phyloP scores from a whole-genome alignment of 2,329 filamentous ascomycete species.

The Celoporthe dispersa region DNA sequence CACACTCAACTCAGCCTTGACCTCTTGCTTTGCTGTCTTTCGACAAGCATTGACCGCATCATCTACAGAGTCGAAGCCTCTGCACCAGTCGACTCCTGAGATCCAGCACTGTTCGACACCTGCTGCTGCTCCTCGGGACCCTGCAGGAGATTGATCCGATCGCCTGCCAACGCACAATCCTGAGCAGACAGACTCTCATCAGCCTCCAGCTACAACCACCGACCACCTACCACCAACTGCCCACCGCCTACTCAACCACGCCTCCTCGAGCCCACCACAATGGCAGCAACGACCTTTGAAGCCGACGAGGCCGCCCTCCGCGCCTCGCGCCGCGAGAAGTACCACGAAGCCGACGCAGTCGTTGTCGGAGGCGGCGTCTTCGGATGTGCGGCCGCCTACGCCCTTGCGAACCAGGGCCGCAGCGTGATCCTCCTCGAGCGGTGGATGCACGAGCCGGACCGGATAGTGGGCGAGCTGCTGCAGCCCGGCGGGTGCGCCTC shows the following conservation, averaged over 20 bases:
- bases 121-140: neutral
- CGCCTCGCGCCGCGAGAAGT: constrained; percentile 53
- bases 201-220: neutral
- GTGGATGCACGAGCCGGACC: constrained; percentile 88
- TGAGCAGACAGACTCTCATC: neutral
- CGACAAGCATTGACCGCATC: neutral
- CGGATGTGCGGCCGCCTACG: constrained; percentile 83
- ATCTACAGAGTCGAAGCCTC: neutral
- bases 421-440: constrained; percentile 89
- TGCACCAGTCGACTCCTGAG: neutral
- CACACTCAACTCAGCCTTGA: too few relatives aligned
- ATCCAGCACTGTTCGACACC: neutral
- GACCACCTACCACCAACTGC: neutral
- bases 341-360: constrained; percentile 79
- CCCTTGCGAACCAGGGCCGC: constrained; percentile 85
- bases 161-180: neutral
- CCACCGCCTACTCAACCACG: neutral
- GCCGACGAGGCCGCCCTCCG: constrained; percentile 41
- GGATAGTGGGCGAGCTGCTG: constrained; percentile 93
- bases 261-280: neutral
- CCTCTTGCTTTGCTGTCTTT: neutral
- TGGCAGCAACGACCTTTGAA: constrained; percentile 40
- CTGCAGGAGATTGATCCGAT: neutral
- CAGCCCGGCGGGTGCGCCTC: constrained; percentile 90
- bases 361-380: constrained; percentile 91